Conservation (phyloP, 106 monocot genomes). For the Posidonia australis region DNA sequence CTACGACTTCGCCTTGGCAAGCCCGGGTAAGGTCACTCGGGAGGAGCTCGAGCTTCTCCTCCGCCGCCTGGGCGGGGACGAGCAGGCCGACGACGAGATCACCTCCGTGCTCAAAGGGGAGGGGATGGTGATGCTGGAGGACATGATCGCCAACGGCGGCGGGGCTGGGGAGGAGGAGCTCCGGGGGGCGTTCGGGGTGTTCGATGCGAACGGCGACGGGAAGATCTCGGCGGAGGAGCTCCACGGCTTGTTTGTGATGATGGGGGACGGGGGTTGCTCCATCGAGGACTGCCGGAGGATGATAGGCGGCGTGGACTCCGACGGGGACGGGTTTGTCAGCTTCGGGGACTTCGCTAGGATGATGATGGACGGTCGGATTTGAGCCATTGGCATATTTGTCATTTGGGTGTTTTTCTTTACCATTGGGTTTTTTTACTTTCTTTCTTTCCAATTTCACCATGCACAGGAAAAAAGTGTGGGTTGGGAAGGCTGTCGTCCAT, state of each 20-base stretch:
- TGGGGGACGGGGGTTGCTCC: conserved; percentile 37
- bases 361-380: conserved; percentile 21
- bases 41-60: conserved; percentile 44
- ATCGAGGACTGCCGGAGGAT: conserved; percentile 46
- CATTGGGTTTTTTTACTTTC: no score
- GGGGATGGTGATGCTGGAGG: no score
- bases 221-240: conserved; percentile 69
- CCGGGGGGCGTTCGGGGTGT: conserved; percentile 35
- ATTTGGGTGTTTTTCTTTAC: no score
- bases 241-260: conserved; percentile 15
- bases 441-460: no score
- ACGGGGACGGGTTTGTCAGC: conserved; percentile 51
- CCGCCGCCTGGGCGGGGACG: conserved; percentile 41
- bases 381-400: no score
- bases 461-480: no score
- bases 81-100: conserved; percentile 27
- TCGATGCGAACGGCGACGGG: conserved; percentile 51
- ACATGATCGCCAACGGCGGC: not conserved
- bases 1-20: not conserved
- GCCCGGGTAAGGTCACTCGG: conserved; percentile 4
- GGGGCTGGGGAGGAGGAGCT: conserved; percentile 16
- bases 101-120: not conserved
- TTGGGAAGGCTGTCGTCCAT: no score
- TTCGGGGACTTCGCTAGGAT: conserved; percentile 58
- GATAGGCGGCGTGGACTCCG: conserved; percentile 43